These are phyloP conservation scores for Remersonia thermophila DNA, from an alignment of 2,329 filamentous ascomycete species.

Conservation along the genomic window DNA sequence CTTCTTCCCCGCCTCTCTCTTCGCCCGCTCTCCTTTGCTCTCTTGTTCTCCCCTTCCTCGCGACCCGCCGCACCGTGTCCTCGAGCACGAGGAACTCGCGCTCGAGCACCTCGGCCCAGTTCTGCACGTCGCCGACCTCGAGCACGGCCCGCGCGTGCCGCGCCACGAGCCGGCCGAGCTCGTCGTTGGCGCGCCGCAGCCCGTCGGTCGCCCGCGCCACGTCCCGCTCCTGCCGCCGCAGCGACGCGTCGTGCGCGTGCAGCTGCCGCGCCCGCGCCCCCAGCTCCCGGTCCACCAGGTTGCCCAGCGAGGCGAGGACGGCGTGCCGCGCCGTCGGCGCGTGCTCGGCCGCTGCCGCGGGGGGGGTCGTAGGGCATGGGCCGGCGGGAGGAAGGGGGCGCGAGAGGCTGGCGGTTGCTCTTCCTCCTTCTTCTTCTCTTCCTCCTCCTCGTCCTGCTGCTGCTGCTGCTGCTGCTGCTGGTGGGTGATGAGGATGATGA, in stretches of 20 bases:
- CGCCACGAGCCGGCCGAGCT: conserved; percentile 51
- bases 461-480: background rate
- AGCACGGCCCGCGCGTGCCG: conserved; percentile 54
- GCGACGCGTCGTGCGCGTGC: conserved; percentile 54
- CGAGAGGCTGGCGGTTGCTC: too few species aligned
- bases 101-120: conserved; percentile 76
- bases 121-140: conserved; percentile 71
- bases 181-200: conserved; percentile 51
- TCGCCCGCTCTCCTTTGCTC: conserved; percentile 17
- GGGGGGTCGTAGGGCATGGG: too few species aligned
- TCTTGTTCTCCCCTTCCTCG: conserved; percentile 10
- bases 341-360: background rate
- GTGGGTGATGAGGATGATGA: background rate
- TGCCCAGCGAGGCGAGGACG: conserved; percentile 52
- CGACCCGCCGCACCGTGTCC: conserved; percentile 49
- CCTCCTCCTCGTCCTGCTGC: too few species aligned
- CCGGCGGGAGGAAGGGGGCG: too few species aligned
- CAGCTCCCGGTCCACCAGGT: conserved; percentile 57
- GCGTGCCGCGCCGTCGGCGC: conserved; percentile 28
- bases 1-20: conserved; percentile 18
- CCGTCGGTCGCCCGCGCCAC: conserved; percentile 47
- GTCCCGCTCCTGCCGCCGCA: conserved; percentile 55
- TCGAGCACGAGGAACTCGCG: conserved; percentile 51
- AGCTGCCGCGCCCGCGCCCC: conserved; percentile 55
- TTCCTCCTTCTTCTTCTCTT: too few species aligned